Evolutionary conservation across 2,329 filamentous ascomycete genomes (phyloP).

Genomic region (Fusarium sp.): DNA sequence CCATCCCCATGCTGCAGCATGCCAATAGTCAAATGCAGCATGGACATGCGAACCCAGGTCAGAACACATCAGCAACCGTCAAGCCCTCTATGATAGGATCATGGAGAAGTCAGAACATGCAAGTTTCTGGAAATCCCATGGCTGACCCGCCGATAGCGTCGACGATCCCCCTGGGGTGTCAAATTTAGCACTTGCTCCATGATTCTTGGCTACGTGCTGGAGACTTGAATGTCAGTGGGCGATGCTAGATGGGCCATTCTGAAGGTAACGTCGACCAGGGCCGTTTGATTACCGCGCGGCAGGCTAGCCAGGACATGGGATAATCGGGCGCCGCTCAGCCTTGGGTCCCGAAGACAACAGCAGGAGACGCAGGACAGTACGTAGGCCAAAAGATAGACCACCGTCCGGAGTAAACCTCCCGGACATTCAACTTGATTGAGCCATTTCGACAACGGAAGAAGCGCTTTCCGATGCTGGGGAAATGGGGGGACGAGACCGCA

Average conservation of each 20-base stretch:
- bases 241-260: conserved; percentile 14
- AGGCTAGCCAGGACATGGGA: conserved; percentile 10
- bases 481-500: background rate
- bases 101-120: conserved; percentile 17
- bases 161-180: conserved; percentile 38
- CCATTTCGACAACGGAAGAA: background rate
- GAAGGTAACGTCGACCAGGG: conserved; percentile 32
- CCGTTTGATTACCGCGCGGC: conserved; percentile 17
- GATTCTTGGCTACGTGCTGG: conserved; percentile 20
- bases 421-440: background rate
- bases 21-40: background rate
- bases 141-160: conserved; percentile 27
- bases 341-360: conserved; percentile 4
- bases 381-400: background rate
- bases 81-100: conserved; percentile 14
- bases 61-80: conserved; percentile 1
- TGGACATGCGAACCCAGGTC: background rate
- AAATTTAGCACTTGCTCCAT: conserved; percentile 41
- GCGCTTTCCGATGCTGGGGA: background rate
- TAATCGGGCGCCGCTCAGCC: conserved; percentile 25
- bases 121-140: conserved; percentile 30
- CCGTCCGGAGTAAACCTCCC: conserved; percentile 29
- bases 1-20: conserved; percentile 1
- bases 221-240: conserved; percentile 1
- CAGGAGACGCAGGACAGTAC: background rate